phyloP scores from a whole-genome alignment of 495 filamentous ascomycete species.

The Haplographium delicatum region DNA sequence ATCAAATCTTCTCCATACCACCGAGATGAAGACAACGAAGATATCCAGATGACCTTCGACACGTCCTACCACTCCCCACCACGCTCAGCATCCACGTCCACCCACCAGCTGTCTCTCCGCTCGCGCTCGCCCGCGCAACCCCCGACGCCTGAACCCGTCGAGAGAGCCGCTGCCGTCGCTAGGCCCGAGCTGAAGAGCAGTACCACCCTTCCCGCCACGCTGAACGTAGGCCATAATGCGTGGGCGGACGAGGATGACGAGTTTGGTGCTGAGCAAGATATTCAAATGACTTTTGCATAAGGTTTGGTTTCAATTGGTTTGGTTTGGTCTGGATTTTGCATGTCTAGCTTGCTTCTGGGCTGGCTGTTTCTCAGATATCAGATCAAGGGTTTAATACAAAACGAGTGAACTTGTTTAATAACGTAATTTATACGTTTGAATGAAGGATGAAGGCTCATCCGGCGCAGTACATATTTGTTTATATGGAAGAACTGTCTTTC shows the following conservation, averaged over 20 bases:
- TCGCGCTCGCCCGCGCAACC: conserved; percentile 13
- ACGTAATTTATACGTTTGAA: no score
- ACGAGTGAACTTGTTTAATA: no score
- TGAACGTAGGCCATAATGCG: conserved; percentile 59
- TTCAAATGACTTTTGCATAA: conserved; percentile 70
- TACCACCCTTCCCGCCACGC: conserved; percentile 35
- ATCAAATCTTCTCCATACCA: conserved; percentile 15
- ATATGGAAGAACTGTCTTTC: no score
- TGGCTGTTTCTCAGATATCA: no score
- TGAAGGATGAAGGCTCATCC: no score
- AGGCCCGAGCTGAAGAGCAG: conserved; percentile 28
- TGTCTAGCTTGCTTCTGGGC: no score
- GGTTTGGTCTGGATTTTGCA: no score
- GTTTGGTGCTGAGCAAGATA: conserved; percentile 65
- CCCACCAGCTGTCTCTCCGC: conserved; percentile 23
- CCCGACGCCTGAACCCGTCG: conserved; percentile 18
- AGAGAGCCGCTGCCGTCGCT: not conserved
- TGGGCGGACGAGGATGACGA: conserved; percentile 82
- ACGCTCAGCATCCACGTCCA: conserved; percentile 9
- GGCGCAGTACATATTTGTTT: no score
- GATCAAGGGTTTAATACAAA: no score
- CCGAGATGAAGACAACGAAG: conserved; percentile 30
- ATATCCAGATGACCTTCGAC: conserved; percentile 71
- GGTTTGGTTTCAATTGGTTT: no score
- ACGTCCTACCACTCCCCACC: conserved; percentile 43